Conservation (phyloP, 2,329 filamentous ascomycete genomes). For the Fusarium pininemorale region DNA sequence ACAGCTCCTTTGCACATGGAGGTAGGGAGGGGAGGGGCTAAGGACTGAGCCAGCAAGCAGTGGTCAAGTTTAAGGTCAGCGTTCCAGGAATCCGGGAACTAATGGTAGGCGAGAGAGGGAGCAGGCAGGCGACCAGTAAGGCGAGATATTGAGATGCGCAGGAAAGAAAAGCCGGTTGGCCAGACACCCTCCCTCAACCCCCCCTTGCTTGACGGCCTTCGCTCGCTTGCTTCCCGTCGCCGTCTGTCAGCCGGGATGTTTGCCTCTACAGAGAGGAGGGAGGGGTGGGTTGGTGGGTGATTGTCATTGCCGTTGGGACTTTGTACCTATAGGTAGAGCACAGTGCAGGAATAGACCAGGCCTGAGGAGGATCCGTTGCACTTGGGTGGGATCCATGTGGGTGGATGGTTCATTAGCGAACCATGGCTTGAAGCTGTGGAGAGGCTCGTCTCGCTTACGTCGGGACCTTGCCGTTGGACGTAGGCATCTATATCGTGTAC, state of each 20-base stretch:
- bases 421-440: conserved; percentile 25
- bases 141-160: conserved; percentile 40
- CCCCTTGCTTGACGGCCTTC: conserved; percentile 35
- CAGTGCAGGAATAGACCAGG: conserved; percentile 1
- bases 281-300: conserved; percentile 1
- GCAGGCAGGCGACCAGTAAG: conserved; percentile 24
- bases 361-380: conserved; percentile 10
- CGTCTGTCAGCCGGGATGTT: conserved; percentile 38
- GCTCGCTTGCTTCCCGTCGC: conserved; percentile 43
- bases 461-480: conserved; percentile 22
- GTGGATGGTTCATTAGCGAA: conserved; percentile 11
- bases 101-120: conserved; percentile 38
- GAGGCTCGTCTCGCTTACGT: conserved; percentile 28
- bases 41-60: conserved; percentile 19
- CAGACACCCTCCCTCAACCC: conserved; percentile 14
- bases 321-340: conserved; percentile 16
- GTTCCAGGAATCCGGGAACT: conserved; percentile 42
- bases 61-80: conserved; percentile 22
- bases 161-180: conserved; percentile 32
- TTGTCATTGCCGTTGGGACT: conserved; percentile 21
- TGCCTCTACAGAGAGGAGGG: conserved; percentile 10
- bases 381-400: conserved; percentile 22
- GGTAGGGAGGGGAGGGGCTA: conserved; percentile 15
- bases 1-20: conserved; percentile 6
- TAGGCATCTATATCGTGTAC: conserved; percentile 9